Evolutionary conservation across 106 monocot species (phyloP), one percentile per base, ranked within the genome.

Genomic region (Posidonia australis): DNA sequence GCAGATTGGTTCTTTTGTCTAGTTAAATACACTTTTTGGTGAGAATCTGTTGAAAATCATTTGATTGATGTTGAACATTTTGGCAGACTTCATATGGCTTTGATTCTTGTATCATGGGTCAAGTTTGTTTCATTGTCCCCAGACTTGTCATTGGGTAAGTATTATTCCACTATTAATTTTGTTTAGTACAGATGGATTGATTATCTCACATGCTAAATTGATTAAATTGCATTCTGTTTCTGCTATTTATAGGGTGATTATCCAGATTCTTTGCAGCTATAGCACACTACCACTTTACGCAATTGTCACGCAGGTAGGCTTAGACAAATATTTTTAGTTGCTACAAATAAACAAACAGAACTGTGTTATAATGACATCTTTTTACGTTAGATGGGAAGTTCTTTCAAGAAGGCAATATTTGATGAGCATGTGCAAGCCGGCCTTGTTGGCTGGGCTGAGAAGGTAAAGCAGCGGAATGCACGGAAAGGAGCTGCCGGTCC

Each of bases 81-180:
- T 36, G 36, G 36, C 57, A 58, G 57, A 29, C 28, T 27, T 1
- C 57, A 28, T 78, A 74, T 67, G 78, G 82, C 18, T 75, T 74
- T 30, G 13, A 68, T 55, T 82, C 82, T 46, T 77, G 82, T 62
- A 77, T 78, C 63, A 82, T 74, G 74, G 78, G 64, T 4, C 44
- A 51, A 54, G 54, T 63, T 44, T 13, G 20, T 9, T 82, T 58
- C 51, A 66, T 75, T 29, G 11, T 78, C 49, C 67, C 82, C n/a
- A 74, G 77, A 58, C 82, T 82, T 27, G 63, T 78, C 42, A 74
- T 74, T 20, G 78, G 82, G 82, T 82, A 65, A 46, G 28, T 19
- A 19, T 45, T 18, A 44, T 0, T 44, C 21, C 26, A 41, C 27
- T 47, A 14, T 46, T 43, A 18, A 4, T 44, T n/a, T 56, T 36